A percentile compares a stretch with the other conserved stretches of the same genome.
Evolutionary conservation across 2,329 filamentous ascomycete species (phyloP).

Genomic region (Rugonectria rugulosa): DNA sequence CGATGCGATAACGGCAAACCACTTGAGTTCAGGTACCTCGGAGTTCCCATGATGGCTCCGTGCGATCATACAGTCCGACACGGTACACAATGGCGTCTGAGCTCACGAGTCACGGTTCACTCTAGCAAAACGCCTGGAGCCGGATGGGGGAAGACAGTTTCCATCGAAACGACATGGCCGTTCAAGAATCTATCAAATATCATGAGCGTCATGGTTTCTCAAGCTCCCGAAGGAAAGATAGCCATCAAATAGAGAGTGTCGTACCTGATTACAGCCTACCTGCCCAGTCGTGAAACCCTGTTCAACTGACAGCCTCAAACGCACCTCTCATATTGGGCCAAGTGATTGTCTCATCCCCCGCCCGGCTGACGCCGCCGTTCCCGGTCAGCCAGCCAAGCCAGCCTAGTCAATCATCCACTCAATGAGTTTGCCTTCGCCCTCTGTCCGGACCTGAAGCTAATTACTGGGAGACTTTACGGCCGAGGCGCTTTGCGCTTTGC

Average conservation of each 20-base stretch:
- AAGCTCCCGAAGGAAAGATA: neutral
- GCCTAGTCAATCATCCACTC: no score
- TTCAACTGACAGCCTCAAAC: neutral
- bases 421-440: neutral
- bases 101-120: conserved; percentile 26
- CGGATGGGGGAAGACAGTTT: conserved; percentile 16
- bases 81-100: conserved; percentile 22
- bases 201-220: neutral
- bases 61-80: conserved; percentile 22
- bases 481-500: neutral
- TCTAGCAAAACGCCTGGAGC: conserved; percentile 14
- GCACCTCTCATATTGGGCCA: neutral
- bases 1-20: conserved; percentile 45
- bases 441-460: neutral
- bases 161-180: neutral
- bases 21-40: conserved; percentile 31
- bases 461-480: neutral
- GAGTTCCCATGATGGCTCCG: conserved; percentile 37
- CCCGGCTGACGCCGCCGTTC: conserved; percentile 21
- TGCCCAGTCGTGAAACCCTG: neutral
- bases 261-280: neutral
- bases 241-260: conserved; percentile 18
- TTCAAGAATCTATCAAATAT: neutral
- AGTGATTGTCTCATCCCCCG: conserved; percentile 24
- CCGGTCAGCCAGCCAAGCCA: conserved; percentile 1